Percentiles rank a stretch among this genome's conserved stretches.
These are phyloP conservation scores for Aotearoamyces nothofagi DNA, from an alignment of 2,329 filamentous ascomycete species.

Conservation along the genomic window DNA sequence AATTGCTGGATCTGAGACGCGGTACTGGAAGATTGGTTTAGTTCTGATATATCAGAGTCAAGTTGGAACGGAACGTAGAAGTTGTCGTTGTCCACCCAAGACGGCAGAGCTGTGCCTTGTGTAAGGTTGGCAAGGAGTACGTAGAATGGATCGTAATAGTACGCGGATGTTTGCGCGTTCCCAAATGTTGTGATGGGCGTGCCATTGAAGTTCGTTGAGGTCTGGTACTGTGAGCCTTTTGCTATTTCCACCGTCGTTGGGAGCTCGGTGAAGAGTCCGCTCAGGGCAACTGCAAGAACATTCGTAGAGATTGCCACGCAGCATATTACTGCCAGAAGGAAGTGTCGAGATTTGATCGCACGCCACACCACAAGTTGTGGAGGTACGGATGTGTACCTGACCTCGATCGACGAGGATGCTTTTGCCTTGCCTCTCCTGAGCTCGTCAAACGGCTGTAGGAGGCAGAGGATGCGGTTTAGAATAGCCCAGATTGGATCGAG, in stretches of 20 bases:
- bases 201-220: constrained; percentile 6
- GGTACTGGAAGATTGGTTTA: no score
- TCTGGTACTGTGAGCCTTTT: constrained; percentile 1
- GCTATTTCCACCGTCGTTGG: constrained; percentile 1
- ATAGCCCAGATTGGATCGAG: constrained; percentile 42
- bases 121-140: constrained; percentile 29
- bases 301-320: constrained; percentile 32
- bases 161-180: constrained; percentile 2
- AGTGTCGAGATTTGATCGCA: constrained; percentile 28
- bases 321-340: constrained; percentile 31
- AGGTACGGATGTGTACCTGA: constrained; percentile 36
- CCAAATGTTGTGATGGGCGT: constrained; percentile 1
- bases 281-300: constrained; percentile 33
- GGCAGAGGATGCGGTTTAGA: constrained; percentile 34
- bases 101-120: constrained; percentile 25
- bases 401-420: constrained; percentile 23
- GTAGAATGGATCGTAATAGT: constrained; percentile 26
- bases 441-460: constrained; percentile 38
- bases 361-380: constrained; percentile 33
- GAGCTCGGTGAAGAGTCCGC: constrained; percentile 31
- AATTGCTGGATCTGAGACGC: constrained; percentile 5
- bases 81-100: constrained; percentile 30
- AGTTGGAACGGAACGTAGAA: constrained; percentile 34
- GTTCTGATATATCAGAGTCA: no score
- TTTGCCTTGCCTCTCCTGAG: constrained; percentile 25